These are phyloP conservation scores for Penicillium soppii DNA, from an alignment of 495 filamentous ascomycete genomes.

Conservation along the genomic window DNA sequence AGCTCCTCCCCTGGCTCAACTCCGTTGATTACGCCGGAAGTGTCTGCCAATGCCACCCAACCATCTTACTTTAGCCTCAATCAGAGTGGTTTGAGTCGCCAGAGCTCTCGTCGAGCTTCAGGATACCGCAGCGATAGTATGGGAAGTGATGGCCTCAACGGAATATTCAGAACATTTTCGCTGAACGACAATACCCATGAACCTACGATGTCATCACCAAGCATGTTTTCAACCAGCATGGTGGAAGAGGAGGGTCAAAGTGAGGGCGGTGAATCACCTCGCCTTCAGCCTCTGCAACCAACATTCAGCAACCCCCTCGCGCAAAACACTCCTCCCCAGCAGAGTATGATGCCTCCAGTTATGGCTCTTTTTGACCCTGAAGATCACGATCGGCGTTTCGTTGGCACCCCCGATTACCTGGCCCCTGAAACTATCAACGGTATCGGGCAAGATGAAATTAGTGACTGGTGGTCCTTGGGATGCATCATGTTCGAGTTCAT, in stretches of 20 bases:
- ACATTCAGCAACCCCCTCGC: slow-evolving; percentile 53
- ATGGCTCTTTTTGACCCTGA: slow-evolving; percentile 97
- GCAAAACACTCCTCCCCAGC: slow-evolving; percentile 64
- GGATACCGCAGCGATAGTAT: slow-evolving; percentile 90
- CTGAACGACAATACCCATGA: slow-evolving; percentile 59
- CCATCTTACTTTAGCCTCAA: slow-evolving; percentile 92
- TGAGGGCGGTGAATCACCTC: slow-evolving; percentile 68
- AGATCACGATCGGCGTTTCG: slow-evolving; percentile 89
- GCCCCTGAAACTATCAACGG: slow-evolving; percentile 97
- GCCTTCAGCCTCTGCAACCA: slow-evolving; percentile 61
- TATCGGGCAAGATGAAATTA: slow-evolving; percentile 91
- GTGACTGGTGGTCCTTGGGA: slow-evolving; percentile 99
- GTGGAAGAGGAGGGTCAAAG: slow-evolving; percentile 72
- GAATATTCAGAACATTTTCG: slow-evolving; percentile 82
- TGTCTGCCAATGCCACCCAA: slow-evolving; percentile 61
- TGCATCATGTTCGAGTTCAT: slow-evolving; percentile 98
- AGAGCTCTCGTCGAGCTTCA: slow-evolving; percentile 76
- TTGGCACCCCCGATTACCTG: slow-evolving; percentile 95
- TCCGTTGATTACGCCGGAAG: slow-evolving; percentile 84
- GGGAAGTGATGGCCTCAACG: slow-evolving; percentile 78
- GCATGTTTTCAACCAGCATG: slow-evolving; percentile 42
- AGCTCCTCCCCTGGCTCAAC: slow-evolving; percentile 77
- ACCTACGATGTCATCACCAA: slow-evolving; percentile 30
- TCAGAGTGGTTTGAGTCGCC: slow-evolving; percentile 63
- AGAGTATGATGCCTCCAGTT: slow-evolving; percentile 84